A percentile compares a stretch with the other conserved stretches of the same genome.
phyloP scores from a whole-genome alignment of 1,139 yeast species.

The Pichia sp. region DNA sequence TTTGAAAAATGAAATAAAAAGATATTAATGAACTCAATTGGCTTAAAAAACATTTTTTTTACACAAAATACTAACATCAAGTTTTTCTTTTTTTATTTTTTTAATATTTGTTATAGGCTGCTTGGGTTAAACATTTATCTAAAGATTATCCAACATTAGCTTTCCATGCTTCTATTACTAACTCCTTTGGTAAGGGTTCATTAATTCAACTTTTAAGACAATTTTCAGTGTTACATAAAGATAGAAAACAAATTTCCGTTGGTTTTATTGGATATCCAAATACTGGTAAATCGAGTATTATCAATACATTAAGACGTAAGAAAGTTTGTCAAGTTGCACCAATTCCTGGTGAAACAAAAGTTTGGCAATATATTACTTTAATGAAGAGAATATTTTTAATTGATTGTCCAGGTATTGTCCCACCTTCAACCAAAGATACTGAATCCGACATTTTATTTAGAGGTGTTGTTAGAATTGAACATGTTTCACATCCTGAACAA shows the following conservation, averaged over 20 bases:
- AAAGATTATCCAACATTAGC: constrained; percentile 93
- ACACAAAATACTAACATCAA: constrained; percentile 40
- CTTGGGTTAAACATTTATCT: constrained; percentile 95
- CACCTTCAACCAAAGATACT: constrained; percentile 83
- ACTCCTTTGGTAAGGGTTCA: constrained; percentile 96
- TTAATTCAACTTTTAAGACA: constrained; percentile 89
- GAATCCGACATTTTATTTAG: constrained; percentile 92
- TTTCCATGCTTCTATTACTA: constrained; percentile 95
- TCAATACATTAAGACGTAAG: constrained; percentile 87
- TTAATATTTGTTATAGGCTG: constrained; percentile 55
- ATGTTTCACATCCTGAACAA: constrained; percentile 92
- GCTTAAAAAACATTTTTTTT: background rate
- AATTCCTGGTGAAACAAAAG: constrained; percentile 97
- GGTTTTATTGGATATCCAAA: constrained; percentile 98
- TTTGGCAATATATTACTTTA: constrained; percentile 96
- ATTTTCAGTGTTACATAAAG: constrained; percentile 83
- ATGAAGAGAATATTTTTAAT: constrained; percentile 93
- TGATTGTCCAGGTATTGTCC: constrained; percentile 99
- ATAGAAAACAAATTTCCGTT: constrained; percentile 92
- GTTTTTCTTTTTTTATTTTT: constrained; percentile 2
- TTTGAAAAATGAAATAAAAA: background rate
- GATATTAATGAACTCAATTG: background rate
- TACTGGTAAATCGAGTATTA: constrained; percentile 93
- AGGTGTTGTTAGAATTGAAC: constrained; percentile 97
- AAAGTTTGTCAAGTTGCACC: constrained; percentile 98